These are phyloP conservation scores for Globisporangium echinulatum DNA, from an alignment of 352 stramenopile genomes.

Conservation along the genomic window DNA sequence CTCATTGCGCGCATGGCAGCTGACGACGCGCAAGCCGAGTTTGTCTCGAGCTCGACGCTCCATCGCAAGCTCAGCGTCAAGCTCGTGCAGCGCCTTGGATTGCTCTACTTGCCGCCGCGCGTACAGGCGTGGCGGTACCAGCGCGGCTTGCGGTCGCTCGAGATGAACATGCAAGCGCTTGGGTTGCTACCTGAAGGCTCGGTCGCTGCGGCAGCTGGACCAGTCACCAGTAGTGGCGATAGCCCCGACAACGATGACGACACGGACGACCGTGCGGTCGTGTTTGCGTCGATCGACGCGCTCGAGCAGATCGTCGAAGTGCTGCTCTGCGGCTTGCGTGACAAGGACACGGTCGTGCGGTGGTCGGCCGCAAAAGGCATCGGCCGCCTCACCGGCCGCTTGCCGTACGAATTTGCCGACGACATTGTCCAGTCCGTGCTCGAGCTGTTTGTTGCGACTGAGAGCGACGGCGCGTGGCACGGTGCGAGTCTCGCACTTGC, in stretches of 20 bases:
- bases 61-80: constrained; percentile 96
- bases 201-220: too few relatives aligned
- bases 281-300: constrained; percentile 88
- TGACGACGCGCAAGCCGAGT: constrained; percentile 33
- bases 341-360: constrained; percentile 96
- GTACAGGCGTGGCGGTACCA: constrained; percentile 96
- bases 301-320: constrained; percentile 96
- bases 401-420: constrained; percentile 93
- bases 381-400: constrained; percentile 91
- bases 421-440: constrained; percentile 96
- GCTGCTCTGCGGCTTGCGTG: constrained; percentile 80
- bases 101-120: constrained; percentile 92
- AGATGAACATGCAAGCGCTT: constrained; percentile 85
- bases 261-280: constrained; percentile 35
- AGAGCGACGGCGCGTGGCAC: constrained; percentile 95
- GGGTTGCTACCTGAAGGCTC: constrained; percentile 17
- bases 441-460: constrained; percentile 89
- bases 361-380: constrained; percentile 99
- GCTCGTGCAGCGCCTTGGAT: constrained; percentile 92
- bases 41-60: constrained; percentile 64
- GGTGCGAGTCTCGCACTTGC: constrained; percentile 95
- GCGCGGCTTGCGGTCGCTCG: constrained; percentile 88
- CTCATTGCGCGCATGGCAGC: constrained; percentile 55
- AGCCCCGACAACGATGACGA: neutral
- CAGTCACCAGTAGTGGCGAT: neutral